Evolutionary conservation across 768 basidiomycete species (phyloP).

Genomic region (Naganishia antarctica): DNA sequence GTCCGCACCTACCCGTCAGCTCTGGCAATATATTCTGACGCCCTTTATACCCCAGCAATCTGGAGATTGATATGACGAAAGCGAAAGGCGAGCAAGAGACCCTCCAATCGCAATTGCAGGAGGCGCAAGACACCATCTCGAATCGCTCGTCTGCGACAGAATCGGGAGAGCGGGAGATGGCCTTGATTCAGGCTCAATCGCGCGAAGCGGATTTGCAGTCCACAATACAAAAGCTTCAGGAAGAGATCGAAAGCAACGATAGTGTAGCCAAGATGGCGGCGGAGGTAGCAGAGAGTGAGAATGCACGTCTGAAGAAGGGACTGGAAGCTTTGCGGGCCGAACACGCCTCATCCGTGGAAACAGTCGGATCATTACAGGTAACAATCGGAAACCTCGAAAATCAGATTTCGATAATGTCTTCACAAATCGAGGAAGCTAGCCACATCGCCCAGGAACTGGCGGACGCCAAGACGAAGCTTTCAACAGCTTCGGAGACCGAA

Average conservation of each 20-base stretch:
- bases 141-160: slow-evolving; percentile 44
- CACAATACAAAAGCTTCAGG: background rate
- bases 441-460: background rate
- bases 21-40: background rate
- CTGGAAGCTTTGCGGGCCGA: background rate
- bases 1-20: background rate
- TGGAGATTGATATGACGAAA: background rate
- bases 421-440: too few species aligned
- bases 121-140: slow-evolving; percentile 33
- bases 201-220: slow-evolving; percentile 18
- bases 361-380: background rate
- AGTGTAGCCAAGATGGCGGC: background rate
- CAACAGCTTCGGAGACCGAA: background rate
- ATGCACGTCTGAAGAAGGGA: background rate
- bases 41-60: too few species aligned
- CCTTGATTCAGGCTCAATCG: slow-evolving; percentile 35
- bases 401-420: background rate
- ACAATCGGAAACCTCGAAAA: background rate
- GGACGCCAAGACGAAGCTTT: background rate
- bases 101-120: slow-evolving; percentile 30
- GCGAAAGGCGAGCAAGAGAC: slow-evolving; percentile 7
- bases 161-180: slow-evolving; percentile 35
- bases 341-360: slow-evolving; percentile 9
- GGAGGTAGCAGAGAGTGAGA: background rate
- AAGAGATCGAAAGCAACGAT: slow-evolving; percentile 5